Evolutionary conservation across 192 early-diverging fungal genomes (phyloP).

Genomic region (Funneliformis geosporum): DNA sequence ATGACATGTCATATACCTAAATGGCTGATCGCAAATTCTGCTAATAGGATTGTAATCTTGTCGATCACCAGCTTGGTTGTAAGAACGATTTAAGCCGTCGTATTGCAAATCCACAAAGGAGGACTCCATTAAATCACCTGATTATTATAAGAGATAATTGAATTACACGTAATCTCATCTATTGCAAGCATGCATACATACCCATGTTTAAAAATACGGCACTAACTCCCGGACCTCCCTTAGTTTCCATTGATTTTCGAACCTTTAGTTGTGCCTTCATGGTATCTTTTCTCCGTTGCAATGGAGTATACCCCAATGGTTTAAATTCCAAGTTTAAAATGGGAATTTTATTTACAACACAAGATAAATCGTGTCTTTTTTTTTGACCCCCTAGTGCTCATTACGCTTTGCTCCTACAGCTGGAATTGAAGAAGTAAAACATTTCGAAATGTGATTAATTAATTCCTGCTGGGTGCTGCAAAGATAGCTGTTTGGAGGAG

Average conservation of each 20-base stretch:
- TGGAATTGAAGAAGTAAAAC: too few species aligned
- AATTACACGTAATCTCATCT: not conserved
- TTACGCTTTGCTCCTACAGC: too few species aligned
- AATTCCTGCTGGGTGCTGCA: too few species aligned
- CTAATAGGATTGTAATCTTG: too few species aligned
- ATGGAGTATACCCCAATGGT: constrained; percentile 28
- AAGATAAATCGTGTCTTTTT: constrained; percentile 33
- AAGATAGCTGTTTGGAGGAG: too few species aligned
- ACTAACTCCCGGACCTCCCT: constrained; percentile 27
- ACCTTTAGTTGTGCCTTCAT: constrained; percentile 30
- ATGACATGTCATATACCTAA: too few species aligned
- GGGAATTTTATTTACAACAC: constrained; percentile 27
- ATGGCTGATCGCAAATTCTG: too few species aligned
- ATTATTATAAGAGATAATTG: constrained; percentile 24
- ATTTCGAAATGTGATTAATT: too few species aligned
- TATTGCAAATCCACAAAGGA: constrained; percentile 32
- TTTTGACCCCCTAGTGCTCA: constrained; percentile 19
- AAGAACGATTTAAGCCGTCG: constrained; percentile 30
- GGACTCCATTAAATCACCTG: constrained; percentile 31
- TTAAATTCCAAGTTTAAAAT: constrained; percentile 31
- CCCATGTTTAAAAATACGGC: constrained; percentile 34
- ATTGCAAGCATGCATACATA: constrained; percentile 33
- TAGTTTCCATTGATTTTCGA: constrained; percentile 33
- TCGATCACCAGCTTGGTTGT: constrained; percentile 22
- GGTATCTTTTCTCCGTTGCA: constrained; percentile 25